Base-by-base conservation (phyloP, 208 protist species). In the Endotrypanum monterogeii region DNA sequence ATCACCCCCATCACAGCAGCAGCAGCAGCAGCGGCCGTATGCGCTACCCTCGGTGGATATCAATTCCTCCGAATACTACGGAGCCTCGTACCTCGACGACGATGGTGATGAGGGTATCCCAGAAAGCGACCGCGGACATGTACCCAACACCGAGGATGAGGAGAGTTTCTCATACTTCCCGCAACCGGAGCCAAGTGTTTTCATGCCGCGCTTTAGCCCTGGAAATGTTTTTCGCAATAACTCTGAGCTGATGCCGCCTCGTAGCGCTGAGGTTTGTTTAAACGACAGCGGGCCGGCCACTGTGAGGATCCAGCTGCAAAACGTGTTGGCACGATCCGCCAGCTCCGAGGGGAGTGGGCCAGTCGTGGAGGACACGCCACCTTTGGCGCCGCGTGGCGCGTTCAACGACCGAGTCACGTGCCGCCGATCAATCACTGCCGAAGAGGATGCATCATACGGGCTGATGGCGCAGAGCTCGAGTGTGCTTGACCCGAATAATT, bases 341-440 rank as follows among this genome's bases (percentile, higher is more conserved):
- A 80, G 75, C 75, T 81, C 76, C 20, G 76, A 81, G 50, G 76
- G 73, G 41, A 81, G 76, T 61, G 65, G 71, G 3, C 76, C 76
- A 20, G 66, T 81, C 4, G 68, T 81, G 20, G 76, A 73, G 32
- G 76, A 81, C 61, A 81, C 76, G 2, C 76, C 76, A 9, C 76
- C 76, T 46, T 66, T 81, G 48, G 76, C 25, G 5, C 76, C 71
- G 23, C 51, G 57, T 9, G 9, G 50, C 56, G 50, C 56, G 35
- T 73, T 76, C 48, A 63, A 62, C 37, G 66, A 81, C 54, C 71
- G 71, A 58, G 69, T 81, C 50, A 73, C 54, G 8, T 71, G 62
- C 6, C 70, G 71, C 23, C 52, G 66, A 20, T 67, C 48, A 50
- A 81, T 55, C 39, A 20, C 35, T 6, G 63, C 6, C n/a, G 37